Base-by-base conservation (phyloP, 192 early-diverging fungal genomes). In the Martensiomyces pterosporus region DNA sequence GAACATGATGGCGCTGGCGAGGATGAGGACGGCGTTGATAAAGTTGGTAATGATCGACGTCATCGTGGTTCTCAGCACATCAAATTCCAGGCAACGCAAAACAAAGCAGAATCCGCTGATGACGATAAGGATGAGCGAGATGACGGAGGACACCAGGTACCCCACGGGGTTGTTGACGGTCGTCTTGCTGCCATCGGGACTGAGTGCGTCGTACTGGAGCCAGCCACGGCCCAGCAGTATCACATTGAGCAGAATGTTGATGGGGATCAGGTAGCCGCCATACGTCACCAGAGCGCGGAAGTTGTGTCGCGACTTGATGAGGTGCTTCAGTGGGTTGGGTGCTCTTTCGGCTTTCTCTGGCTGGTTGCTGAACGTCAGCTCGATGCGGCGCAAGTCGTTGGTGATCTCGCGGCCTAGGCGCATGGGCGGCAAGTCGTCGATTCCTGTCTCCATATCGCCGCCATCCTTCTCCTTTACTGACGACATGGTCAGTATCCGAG, bases 231-330 rank as follows among this genome's bases (percentile, higher is more conserved):
- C 71, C 6, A 75, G 60, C 33, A 67, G 32, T 24, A 75, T 75
- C 23, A 75, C 65, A 23, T 75, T 75, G 29, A 75, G 65, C 36
- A 75, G 27, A 15, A 75, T 55, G 45, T 75, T 75, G 51, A 75
- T 65, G 2, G 71, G 71, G 25, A 75, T 54, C 24, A 75, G 36
- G 43, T 75, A 75, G 8, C 71, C 71, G 24, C 60, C 71, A 22
- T 67, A 75, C 3, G 71, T 60, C 22, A 75, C 71, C 47, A 75
- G 24, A 9, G 60, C 65, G 16, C 71, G 71, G 34, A 60, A 75
- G 71, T 75, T 75, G 65, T 75, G 65, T 26, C 49, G 55, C 12
- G 71, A 75, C 26, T 57, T 52, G 19, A 75, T 47, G 9, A 67
- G 60, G 24, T 59, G 58, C 44, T 55, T 61, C 14, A 75, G 51